phyloP scores from a whole-genome alignment of 345 rosid species.

The Firmiana major region DNA sequence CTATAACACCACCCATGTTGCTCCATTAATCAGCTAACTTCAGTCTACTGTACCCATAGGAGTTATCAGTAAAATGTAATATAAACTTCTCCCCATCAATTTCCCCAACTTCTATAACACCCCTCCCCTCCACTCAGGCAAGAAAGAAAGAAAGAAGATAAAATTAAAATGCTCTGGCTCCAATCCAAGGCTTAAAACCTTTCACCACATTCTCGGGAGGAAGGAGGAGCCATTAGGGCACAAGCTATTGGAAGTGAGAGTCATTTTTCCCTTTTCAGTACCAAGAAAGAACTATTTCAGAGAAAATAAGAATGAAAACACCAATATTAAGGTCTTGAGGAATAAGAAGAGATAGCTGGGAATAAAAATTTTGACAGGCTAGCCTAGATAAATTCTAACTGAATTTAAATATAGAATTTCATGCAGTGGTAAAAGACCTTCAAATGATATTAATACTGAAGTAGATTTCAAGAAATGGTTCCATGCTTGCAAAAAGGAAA shows the following conservation, averaged over 20 bases:
- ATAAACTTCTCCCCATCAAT: not conserved
- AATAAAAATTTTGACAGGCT: not conserved
- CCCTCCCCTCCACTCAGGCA: not conserved
- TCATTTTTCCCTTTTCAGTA: not conserved
- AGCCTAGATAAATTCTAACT: not conserved
- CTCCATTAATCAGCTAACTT: too few relatives aligned
- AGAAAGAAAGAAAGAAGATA: not conserved
- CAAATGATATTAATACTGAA: not conserved
- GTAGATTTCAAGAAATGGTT: not conserved
- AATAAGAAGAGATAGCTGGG: not conserved
- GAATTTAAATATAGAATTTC: not conserved
- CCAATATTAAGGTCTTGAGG: not conserved
- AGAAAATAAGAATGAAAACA: not conserved
- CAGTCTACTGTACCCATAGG: too few relatives aligned
- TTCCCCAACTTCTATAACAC: not conserved
- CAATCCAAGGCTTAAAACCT: not conserved
- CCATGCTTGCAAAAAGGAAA: not conserved
- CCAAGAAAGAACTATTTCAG: not conserved
- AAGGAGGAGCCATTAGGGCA: not conserved
- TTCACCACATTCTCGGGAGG: not conserved
- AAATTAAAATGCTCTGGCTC: not conserved
- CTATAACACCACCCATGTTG: not conserved
- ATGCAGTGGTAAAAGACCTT: not conserved
- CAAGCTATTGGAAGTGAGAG: not conserved
- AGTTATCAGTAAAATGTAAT: not conserved